Evolutionary conservation across 768 basidiomycete species (phyloP), one percentile per base, ranked within the genome.

Genomic region (Suillus paluster): DNA sequence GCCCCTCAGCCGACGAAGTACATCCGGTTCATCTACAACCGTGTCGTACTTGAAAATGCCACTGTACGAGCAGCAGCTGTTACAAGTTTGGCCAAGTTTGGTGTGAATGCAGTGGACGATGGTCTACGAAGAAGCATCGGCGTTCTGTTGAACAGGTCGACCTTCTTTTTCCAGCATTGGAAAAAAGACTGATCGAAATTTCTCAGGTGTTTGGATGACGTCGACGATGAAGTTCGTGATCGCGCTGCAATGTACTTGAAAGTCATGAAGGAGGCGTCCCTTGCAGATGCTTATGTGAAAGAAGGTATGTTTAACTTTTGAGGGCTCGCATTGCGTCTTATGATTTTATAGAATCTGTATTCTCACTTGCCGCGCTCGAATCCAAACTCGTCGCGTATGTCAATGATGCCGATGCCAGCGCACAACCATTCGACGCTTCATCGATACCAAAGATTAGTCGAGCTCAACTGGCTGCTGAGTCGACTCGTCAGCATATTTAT

Each of bases 11-110:
- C 97, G 12, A 90, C 94, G 57, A 99, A 98, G 78, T 99, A 97
- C 74, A 99, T 99, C 73, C 92, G 97, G 48, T 99, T 96, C 82
- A 99, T 99, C 72, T 99, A 99, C 79, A 99, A 99, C 78, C 95
- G 97, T 33, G 97, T 99, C 25, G 95, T 99, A 17, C 80, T 99
- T 69, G 97, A 99, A 78, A 99, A 99, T 68, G 95, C 97, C 6
- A 95, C 96, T 50, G 97, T 99, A 56, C 84, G 97, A 64, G 97
- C 97, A 21, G 97, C 97, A 1, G 97, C 97, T 25, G 97, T 99
- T 11, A 83, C 94, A 21, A 94, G 91, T 68, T 79, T 99, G 73
- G 97, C 95, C 57, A 99, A 99, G 79, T 99, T 99, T 67, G 97
- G 97, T 60, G 89, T 97, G 56, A 93, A 94, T 70, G 90, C 93